phyloP scores from a whole-genome alignment of 352 stramenopile species.

The Globisporangium irregulare region DNA sequence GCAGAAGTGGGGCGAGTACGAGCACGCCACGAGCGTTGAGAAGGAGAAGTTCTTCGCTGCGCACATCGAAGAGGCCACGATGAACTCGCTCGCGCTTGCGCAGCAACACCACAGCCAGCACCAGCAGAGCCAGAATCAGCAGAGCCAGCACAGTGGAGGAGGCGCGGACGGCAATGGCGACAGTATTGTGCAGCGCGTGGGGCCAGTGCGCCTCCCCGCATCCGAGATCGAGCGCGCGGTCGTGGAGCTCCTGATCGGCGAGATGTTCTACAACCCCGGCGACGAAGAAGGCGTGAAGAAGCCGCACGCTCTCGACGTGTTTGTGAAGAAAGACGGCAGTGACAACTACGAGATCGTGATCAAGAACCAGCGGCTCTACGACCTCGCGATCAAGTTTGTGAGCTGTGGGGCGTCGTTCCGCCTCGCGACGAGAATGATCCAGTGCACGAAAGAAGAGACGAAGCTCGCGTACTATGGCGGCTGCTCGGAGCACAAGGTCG shows the following conservation, averaged over 20 bases:
- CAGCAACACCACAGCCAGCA: conserved; percentile 24
- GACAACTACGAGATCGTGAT: conserved; percentile 56
- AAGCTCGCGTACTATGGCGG: conserved; percentile 48
- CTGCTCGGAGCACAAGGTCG: conserved; percentile 44
- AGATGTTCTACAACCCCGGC: conserved; percentile 46
- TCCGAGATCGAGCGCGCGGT: conserved; percentile 58
- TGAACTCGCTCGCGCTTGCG: conserved; percentile 25
- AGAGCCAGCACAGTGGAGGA: neutral
- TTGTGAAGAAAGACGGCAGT: conserved; percentile 32
- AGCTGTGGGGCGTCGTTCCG: conserved; percentile 54
- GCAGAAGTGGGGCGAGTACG: conserved; percentile 61
- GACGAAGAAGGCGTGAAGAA: conserved; percentile 41
- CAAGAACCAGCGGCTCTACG: conserved; percentile 64
- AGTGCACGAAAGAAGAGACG: conserved; percentile 59
- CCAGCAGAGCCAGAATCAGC: neutral
- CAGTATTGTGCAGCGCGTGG: conserved; percentile 22
- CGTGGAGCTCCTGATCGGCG: conserved; percentile 50
- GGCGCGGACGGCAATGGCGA: neutral
- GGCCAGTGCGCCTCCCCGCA: conserved; percentile 38
- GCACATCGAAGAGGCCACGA: conserved; percentile 33
- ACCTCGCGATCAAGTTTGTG: conserved; percentile 64
- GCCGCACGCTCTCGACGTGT: conserved; percentile 44
- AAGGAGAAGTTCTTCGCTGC: conserved; percentile 55
- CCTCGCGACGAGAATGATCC: conserved; percentile 48
- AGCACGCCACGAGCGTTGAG: conserved; percentile 42